phyloP scores from a whole-genome alignment of 306 rosid species.

The Chamaecrista fasciculata region DNA sequence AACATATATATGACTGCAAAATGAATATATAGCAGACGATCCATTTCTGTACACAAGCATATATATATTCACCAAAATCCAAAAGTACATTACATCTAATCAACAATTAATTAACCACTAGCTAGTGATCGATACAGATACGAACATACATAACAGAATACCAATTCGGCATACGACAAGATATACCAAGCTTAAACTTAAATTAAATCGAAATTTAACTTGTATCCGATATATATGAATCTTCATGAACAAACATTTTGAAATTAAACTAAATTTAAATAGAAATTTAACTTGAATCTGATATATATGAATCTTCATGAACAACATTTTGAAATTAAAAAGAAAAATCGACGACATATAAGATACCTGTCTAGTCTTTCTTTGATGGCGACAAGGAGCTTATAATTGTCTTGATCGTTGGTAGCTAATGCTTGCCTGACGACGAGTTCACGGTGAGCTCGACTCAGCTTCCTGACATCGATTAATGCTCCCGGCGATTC shows the following conservation, averaged over 20 bases:
- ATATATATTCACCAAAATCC: background rate
- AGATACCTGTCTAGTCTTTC: slow-evolving; percentile 54
- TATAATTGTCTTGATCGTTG: slow-evolving; percentile 69
- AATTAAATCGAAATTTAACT: too few species aligned
- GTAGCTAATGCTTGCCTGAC: slow-evolving; percentile 72
- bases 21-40: background rate
- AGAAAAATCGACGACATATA: too few species aligned
- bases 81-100: background rate
- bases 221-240: too few species aligned
- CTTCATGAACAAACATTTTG: too few species aligned
- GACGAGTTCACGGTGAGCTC: slow-evolving; percentile 51
- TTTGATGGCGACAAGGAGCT: slow-evolving; percentile 68
- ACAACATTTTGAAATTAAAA: background rate
- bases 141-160: too few species aligned
- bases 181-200: too few species aligned
- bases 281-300: too few species aligned
- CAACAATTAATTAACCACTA: too few species aligned
- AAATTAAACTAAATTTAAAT: too few species aligned
- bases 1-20: background rate
- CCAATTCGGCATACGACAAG: too few species aligned
- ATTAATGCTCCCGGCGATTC: slow-evolving; percentile 11
- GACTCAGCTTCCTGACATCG: slow-evolving; percentile 62
- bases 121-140: too few species aligned
- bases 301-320: background rate
- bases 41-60: background rate